These are phyloP conservation scores for Strigomonas culicis DNA, from an alignment of 208 protist genomes.

Conservation along the genomic window DNA sequence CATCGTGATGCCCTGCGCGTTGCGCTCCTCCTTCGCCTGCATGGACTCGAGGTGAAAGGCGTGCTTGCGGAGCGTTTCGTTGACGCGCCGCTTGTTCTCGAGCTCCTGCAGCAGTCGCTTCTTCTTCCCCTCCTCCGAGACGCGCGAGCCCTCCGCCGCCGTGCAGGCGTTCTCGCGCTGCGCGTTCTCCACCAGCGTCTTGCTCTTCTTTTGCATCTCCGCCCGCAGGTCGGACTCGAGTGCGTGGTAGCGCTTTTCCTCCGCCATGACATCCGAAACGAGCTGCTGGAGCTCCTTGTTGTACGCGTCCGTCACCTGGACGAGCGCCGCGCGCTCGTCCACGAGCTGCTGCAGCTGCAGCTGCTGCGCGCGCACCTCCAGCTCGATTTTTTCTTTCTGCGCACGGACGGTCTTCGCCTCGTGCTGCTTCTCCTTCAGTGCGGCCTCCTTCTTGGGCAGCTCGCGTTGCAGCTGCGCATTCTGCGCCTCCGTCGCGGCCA, in stretches of 20 bases:
- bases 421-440: constrained; percentile 73
- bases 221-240: constrained; percentile 55
- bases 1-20: constrained; percentile 69
- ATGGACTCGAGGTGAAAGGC: constrained; percentile 93
- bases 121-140: constrained; percentile 83
- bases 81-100: constrained; percentile 77
- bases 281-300: constrained; percentile 52
- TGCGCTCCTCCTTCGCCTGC: constrained; percentile 67
- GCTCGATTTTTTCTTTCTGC: constrained; percentile 29
- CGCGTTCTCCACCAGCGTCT: constrained; percentile 62
- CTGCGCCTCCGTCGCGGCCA: constrained; percentile 78
- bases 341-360: constrained; percentile 46
- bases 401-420: constrained; percentile 47
- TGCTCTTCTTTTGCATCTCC: constrained; percentile 64
- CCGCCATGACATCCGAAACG: constrained; percentile 38
- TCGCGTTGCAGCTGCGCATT: constrained; percentile 84
- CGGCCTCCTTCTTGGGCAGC: constrained; percentile 73
- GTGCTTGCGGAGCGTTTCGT: constrained; percentile 85
- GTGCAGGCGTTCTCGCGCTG: constrained; percentile 43
- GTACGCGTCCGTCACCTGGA: constrained; percentile 43
- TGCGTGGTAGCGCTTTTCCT: constrained; percentile 66
- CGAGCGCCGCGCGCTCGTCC: constrained; percentile 37
- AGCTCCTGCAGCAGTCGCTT: constrained; percentile 90
- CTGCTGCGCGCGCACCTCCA: constrained; percentile 55
- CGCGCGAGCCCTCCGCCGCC: constrained; percentile 66